Evolutionary conservation across 768 basidiomycete species (phyloP).

Genomic region (Strobilomyces dryophilus): DNA sequence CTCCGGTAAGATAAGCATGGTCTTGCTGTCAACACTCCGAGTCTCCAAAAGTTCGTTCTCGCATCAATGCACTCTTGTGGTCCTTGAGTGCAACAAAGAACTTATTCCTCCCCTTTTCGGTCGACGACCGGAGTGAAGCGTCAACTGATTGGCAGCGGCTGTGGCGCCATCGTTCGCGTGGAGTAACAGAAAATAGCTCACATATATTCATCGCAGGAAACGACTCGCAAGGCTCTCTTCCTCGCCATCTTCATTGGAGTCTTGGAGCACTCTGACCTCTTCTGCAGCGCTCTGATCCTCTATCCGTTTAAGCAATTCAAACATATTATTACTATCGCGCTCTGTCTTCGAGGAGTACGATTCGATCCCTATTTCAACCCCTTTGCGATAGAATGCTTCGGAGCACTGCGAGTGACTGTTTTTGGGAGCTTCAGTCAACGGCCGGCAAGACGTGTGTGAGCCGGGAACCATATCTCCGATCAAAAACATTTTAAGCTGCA

Average conservation of each 20-base stretch:
- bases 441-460: not conserved
- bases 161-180: not conserved
- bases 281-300: slow-evolving; percentile 55
- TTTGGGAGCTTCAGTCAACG: not conserved
- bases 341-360: slow-evolving; percentile 49
- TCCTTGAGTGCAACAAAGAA: slow-evolving; percentile 59
- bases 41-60: slow-evolving; percentile 54
- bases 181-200: slow-evolving; percentile 26
- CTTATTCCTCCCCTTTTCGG: slow-evolving; percentile 51
- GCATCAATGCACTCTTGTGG: slow-evolving; percentile 57
- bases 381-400: slow-evolving; percentile 76
- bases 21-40: slow-evolving; percentile 41
- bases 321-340: slow-evolving; percentile 60
- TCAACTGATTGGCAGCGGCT: slow-evolving; percentile 58
- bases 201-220: slow-evolving; percentile 56
- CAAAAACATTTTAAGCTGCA: slow-evolving; percentile 81
- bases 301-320: slow-evolving; percentile 67
- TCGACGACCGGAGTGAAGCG: slow-evolving; percentile 58
- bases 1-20: slow-evolving; percentile 50
- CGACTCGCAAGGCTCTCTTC: slow-evolving; percentile 45
- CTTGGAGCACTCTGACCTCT: slow-evolving; percentile 29
- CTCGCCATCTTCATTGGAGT: slow-evolving; percentile 34
- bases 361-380: slow-evolving; percentile 62
- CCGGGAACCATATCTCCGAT: slow-evolving; percentile 48
- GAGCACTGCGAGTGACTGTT: slow-evolving; percentile 69